Evolutionary conservation across 2,329 filamentous ascomycete species (phyloP), one percentile per base, ranked within the genome.

Genomic region (Amesomyces nigricolor): DNA sequence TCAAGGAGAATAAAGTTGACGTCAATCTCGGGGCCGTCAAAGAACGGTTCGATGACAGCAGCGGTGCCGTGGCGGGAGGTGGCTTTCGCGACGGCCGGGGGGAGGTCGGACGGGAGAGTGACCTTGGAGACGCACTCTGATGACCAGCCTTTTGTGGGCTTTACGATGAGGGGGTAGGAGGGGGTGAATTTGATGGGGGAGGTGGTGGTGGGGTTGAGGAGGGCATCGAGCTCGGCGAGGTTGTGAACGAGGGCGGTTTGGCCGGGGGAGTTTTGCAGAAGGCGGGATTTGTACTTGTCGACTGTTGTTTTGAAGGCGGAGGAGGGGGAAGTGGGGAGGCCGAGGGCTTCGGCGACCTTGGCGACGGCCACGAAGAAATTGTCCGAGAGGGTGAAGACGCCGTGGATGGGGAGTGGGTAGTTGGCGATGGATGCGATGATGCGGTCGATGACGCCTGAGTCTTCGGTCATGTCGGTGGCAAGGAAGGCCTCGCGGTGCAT

Each of bases 61-160:
- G 61, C 57, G 46, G 59, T 63, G 22, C 62, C 62, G 47, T 65
- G 63, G 2, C 61, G 59, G 1, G 53, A 14, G 1, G 62, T 65
- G 10, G 63, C 63, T 10, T 64, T 65, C 8, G 52, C 42, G 8
- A 63, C 62, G 5, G 62, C 63, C 1, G 42, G 42, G 2, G 53
- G 42, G 19, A 64, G 62, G 53, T 64, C 63, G 3, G 39, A 37
- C 9, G 50, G 42, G 16, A 32, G 47, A 19, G 47, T 55, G 5
- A 64, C 63, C 19, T 63, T 64, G 50, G 59, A 62, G 10, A 65
- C 63, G 38, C 63, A 64, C 39, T 65, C 63, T 0, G 63, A 65
- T 13, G 57, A 60, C 63, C 63, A 65, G 5, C 63, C 63, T 35
- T 63, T 65, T 38, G 61, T 65, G 7, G 63, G 63, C 37, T 65